Conservation (phyloP, 768 basidiomycete species). For the Amanita pseudoporphyria region DNA sequence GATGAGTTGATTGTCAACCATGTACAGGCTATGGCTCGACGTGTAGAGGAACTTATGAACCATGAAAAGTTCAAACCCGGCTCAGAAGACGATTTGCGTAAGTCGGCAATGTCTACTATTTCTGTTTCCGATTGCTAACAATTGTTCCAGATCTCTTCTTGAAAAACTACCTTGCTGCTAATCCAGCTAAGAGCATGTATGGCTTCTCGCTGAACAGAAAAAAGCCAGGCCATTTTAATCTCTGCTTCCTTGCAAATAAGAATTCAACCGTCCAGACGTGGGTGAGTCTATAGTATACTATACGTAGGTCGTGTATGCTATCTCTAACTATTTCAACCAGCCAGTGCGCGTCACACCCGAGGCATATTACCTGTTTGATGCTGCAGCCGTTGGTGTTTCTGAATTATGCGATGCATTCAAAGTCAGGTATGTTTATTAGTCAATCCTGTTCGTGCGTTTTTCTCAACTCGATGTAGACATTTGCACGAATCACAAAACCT, state of each 20-base stretch:
- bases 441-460: not conserved
- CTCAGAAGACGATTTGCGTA: constrained; percentile 84
- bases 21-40: constrained; percentile 86
- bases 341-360: constrained; percentile 82
- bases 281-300: constrained; percentile 44
- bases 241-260: constrained; percentile 90
- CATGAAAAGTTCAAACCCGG: constrained; percentile 93
- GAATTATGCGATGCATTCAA: constrained; percentile 98
- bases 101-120: constrained; percentile 23
- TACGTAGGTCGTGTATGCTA: not conserved
- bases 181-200: constrained; percentile 92
- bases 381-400: constrained; percentile 82
- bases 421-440: constrained; percentile 43
- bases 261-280: constrained; percentile 85
- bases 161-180: constrained; percentile 85
- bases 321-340: constrained; percentile 27
- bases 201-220: constrained; percentile 89
- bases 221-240: constrained; percentile 85
- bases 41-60: constrained; percentile 89
- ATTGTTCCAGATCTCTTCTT: constrained; percentile 61
- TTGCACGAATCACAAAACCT: constrained; percentile 68
- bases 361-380: constrained; percentile 85
- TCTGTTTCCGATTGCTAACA: constrained; percentile 1
- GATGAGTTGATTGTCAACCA: constrained; percentile 97
- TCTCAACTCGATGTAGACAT: constrained; percentile 35